Evolutionary conservation across 163 green algal genomes (phyloP).

Genomic region (Chlamydomonas reinhardtii): DNA sequence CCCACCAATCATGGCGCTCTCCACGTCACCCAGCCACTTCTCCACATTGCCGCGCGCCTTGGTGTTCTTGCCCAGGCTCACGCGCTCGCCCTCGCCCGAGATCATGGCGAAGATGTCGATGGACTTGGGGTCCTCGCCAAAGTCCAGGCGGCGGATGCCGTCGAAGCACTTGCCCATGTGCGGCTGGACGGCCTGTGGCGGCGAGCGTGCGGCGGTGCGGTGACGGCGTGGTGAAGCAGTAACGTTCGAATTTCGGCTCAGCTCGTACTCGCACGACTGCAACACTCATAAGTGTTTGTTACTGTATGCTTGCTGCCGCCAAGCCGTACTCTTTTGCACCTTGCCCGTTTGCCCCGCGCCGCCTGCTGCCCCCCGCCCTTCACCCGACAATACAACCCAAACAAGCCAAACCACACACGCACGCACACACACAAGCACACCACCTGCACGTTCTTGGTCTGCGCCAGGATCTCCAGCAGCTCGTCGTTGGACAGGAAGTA

Average conservation of each 20-base stretch:
- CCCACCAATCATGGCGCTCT: constrained; percentile 73
- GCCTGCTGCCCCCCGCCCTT: no score
- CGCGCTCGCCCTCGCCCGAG: constrained; percentile 80
- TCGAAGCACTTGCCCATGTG: constrained; percentile 92
- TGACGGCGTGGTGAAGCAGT: no score
- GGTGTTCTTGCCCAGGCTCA: constrained; percentile 84
- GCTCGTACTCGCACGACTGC: no score
- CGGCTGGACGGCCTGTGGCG: constrained; percentile 80
- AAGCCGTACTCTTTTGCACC: no score
- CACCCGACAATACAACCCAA: no score
- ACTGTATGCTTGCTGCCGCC: no score
- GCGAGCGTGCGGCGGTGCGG: not conserved
- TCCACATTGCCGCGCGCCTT: constrained; percentile 87
- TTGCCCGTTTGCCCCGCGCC: no score
- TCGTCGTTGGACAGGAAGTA: constrained; percentile 92
- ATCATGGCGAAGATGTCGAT: constrained; percentile 88
- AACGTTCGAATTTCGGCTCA: no score
- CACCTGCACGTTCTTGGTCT: constrained; percentile 81
- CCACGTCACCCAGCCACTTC: constrained; percentile 83
- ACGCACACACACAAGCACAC: not conserved
- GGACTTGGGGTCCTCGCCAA: constrained; percentile 79
- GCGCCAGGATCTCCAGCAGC: constrained; percentile 86
- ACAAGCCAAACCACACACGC: not conserved
- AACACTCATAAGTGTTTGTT: no score
- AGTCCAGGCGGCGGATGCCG: constrained; percentile 84